A percentile compares a stretch with the other conserved stretches of the same genome.
Evolutionary conservation across 192 early-diverging fungal species (phyloP).

Genomic region (Entomortierella beljakovae): DNA sequence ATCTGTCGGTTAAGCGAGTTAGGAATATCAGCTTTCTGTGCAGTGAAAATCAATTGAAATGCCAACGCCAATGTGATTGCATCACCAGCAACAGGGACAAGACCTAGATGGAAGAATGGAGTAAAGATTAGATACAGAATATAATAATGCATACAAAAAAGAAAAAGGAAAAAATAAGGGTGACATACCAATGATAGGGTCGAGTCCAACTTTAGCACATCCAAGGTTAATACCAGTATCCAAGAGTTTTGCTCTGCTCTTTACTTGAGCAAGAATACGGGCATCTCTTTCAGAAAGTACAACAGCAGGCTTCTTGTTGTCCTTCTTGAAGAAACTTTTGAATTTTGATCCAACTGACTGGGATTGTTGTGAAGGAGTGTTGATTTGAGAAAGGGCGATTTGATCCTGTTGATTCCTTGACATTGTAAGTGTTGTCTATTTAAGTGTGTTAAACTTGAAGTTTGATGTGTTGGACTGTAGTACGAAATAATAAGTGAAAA

Average conservation of each 20-base stretch:
- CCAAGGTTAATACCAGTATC: constrained; percentile 60
- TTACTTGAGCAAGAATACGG: constrained; percentile 53
- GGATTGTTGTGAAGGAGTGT: neutral
- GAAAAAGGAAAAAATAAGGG: neutral
- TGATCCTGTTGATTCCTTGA: neutral
- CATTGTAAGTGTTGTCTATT: neutral
- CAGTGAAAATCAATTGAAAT: constrained; percentile 52
- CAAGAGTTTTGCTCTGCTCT: constrained; percentile 55
- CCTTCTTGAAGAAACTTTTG: constrained; percentile 31
- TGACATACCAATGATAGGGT: constrained; percentile 57
- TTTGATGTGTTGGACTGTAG: neutral
- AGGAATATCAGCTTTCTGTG: constrained; percentile 60
- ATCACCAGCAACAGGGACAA: constrained; percentile 66
- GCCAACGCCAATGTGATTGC: constrained; percentile 52
- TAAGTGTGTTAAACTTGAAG: neutral
- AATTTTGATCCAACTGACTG: constrained; percentile 6
- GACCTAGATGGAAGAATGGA: constrained; percentile 40
- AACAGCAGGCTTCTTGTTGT: constrained; percentile 25
- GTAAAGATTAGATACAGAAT: neutral
- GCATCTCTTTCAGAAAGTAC: constrained; percentile 32
- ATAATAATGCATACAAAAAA: neutral
- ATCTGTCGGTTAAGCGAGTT: constrained; percentile 47
- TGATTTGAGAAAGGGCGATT: constrained; percentile 1
- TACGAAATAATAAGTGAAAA: neutral
- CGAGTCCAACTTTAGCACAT: constrained; percentile 57